These are phyloP conservation scores for Ceraceosorus guamensis DNA, from an alignment of 1,284 basidiomycete species.

Conservation along the genomic window DNA sequence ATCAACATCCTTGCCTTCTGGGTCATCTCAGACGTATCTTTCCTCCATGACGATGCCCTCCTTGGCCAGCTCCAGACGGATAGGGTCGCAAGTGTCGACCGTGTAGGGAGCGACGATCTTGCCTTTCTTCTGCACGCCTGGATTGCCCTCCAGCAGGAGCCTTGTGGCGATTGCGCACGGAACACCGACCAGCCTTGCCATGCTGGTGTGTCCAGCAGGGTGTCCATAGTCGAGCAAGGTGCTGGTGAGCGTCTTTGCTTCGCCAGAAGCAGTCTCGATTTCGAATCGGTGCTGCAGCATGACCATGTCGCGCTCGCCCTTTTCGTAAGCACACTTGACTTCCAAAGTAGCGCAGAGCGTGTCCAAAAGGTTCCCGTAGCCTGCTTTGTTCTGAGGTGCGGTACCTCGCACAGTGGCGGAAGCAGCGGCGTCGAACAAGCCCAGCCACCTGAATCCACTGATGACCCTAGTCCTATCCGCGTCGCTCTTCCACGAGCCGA, in stretches of 20 bases:
- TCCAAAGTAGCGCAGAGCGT: constrained; percentile 88
- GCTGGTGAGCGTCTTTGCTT: constrained; percentile 79
- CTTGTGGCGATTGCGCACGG: constrained; percentile 83
- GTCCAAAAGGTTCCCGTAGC: constrained; percentile 77
- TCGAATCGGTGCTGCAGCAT: constrained; percentile 84
- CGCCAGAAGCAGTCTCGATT: constrained; percentile 47
- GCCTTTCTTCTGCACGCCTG: constrained; percentile 57
- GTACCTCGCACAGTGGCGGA: constrained; percentile 49
- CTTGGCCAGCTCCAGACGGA: constrained; percentile 44
- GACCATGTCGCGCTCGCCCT: constrained; percentile 87
- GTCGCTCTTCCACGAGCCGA: constrained; percentile 24
- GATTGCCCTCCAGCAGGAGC: constrained; percentile 62
- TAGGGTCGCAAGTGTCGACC: constrained; percentile 56
- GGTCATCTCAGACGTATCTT: constrained; percentile 43
- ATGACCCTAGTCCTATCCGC: constrained; percentile 34
- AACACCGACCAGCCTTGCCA: constrained; percentile 87
- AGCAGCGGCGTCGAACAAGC: constrained; percentile 65
- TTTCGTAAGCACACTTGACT: constrained; percentile 81
- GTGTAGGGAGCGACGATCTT: constrained; percentile 85
- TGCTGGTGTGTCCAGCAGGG: constrained; percentile 73
- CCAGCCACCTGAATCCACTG: constrained; percentile 71
- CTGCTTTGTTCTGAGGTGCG: constrained; percentile 56
- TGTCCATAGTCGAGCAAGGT: constrained; percentile 87
- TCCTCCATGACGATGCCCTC: constrained; percentile 46
- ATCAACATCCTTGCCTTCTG: no score